phyloP scores from a whole-genome alignment of 1,139 yeast genomes.

The Kodamaea ohmeri region DNA sequence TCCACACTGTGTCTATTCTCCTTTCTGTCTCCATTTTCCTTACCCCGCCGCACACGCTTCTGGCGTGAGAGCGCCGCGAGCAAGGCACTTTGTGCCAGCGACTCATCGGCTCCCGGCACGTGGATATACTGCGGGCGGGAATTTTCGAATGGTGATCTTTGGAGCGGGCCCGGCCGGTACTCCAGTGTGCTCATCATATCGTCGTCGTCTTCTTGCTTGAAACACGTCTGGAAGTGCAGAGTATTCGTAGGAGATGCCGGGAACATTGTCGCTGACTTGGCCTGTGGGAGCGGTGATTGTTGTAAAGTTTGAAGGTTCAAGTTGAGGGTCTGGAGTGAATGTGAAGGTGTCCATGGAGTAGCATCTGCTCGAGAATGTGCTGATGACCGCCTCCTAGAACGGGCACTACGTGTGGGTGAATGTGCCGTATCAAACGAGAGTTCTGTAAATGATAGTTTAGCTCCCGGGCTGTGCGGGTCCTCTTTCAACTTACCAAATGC shows the following conservation, averaged over 20 bases:
- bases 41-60: conserved; percentile 7
- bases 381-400: conserved; percentile 8
- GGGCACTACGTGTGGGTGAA: conserved; percentile 30
- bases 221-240: conserved; percentile 10
- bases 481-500: conserved; percentile 40
- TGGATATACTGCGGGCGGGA: conserved; percentile 11
- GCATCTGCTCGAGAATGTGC: too few relatives aligned
- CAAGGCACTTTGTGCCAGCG: conserved; percentile 45
- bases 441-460: conserved; percentile 33
- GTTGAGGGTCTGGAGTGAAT: conserved; percentile 29
- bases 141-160: conserved; percentile 26
- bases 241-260: conserved; percentile 13
- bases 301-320: conserved; percentile 40
- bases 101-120: conserved; percentile 36
- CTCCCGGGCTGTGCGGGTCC: conserved; percentile 15
- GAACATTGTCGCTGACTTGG: conserved; percentile 12
- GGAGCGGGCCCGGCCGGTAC: conserved; percentile 16
- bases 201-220: conserved; percentile 8
- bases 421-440: conserved; percentile 29
- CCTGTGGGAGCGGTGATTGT: conserved; percentile 28
- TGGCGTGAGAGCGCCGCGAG: conserved; percentile 40
- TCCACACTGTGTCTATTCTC: conserved; percentile 6
- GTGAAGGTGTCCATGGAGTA: conserved; percentile 29
- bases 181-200: conserved; percentile 10
- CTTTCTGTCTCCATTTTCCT: conserved; percentile 2